Evolutionary conservation across 768 basidiomycete species (phyloP), one percentile per base, ranked within the genome.

Genomic region (Pilatotrama ljubarskyi): DNA sequence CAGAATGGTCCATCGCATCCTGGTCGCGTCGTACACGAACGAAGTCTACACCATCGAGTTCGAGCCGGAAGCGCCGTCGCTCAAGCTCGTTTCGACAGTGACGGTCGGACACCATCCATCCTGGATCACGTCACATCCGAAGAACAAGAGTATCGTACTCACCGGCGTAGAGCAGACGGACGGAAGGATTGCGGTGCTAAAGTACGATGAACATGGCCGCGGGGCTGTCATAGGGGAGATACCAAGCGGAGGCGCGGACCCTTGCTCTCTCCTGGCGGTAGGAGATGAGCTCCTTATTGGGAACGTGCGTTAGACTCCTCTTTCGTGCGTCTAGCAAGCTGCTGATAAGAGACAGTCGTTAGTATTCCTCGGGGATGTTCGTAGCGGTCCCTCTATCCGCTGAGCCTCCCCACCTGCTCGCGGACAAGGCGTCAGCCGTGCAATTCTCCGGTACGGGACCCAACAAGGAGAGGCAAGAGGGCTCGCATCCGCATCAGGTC

Each of bases 401-500:
- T n/a, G 63, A 72, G 9, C 59, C 78, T 10, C 80, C 84, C 6
- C 81, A 81, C 66, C 69, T 86, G 15, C 69, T 70, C 9, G 64
- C 74, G 0, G 56, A 74, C 6, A 58, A 70, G 10, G 66, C 78
- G 6, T 72, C 70, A 37, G 69, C 76, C 11, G 22, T 51, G 3
- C 46, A 58, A 43, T 78, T 91, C 46, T 69, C 67, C 14, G 84
- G 82, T 1, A 75, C 77, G 0, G 90, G 92, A 0, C 90, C 90
- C 1, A 79, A 90, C 68, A 66, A 69, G 6, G 80, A 81, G 18
- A 81, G 93, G 35, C 93, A 95, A 69, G 82, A 85, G 55, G 72
- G 75, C 5, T 80, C 91, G 3, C 93, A 95, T 68, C 88, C 90
- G 0, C 93, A 94, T 73, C 88, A 93, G 66, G 83, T 86, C 35